Percentiles rank a stretch among this genome's conserved stretches.
Evolutionary conservation across 306 rosid genomes (phyloP).

Genomic region (Crataegus laevigata): DNA sequence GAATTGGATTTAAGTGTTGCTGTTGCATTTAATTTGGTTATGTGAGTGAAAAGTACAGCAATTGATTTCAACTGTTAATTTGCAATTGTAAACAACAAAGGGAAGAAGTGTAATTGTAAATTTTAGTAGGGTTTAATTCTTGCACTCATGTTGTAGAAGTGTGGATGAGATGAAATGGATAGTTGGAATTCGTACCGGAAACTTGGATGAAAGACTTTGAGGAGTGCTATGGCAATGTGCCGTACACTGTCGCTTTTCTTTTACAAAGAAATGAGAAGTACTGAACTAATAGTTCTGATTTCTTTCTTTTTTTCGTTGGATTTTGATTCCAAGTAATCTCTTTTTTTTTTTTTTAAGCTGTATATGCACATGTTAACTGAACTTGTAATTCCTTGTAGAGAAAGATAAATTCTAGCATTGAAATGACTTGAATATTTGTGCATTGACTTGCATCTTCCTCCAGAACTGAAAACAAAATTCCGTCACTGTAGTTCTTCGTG

Average conservation of each 20-base stretch:
- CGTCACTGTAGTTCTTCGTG: neutral
- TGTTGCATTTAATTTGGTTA: neutral
- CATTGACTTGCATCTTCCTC: conserved; percentile 6
- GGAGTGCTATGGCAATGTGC: neutral
- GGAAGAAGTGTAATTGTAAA: neutral
- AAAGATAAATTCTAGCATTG: neutral
- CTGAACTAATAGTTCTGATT: neutral
- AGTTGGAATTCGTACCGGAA: neutral
- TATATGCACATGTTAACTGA: neutral
- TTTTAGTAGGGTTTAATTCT: neutral
- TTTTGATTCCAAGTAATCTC: neutral
- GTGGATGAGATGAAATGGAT: neutral
- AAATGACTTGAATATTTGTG: neutral
- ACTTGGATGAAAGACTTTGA: neutral
- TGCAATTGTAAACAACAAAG: neutral
- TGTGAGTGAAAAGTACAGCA: neutral
- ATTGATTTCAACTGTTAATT: neutral
- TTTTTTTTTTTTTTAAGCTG: neutral
- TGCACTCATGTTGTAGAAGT: neutral
- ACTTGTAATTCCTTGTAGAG: neutral
- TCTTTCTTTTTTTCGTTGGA: neutral
- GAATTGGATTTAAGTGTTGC: neutral
- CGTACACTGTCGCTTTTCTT: neutral
- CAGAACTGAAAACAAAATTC: neutral
- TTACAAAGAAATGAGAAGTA: too few relatives aligned